phyloP scores from a whole-genome alignment of 306 rosid genomes.

The Casuarina cunninghamiana region DNA sequence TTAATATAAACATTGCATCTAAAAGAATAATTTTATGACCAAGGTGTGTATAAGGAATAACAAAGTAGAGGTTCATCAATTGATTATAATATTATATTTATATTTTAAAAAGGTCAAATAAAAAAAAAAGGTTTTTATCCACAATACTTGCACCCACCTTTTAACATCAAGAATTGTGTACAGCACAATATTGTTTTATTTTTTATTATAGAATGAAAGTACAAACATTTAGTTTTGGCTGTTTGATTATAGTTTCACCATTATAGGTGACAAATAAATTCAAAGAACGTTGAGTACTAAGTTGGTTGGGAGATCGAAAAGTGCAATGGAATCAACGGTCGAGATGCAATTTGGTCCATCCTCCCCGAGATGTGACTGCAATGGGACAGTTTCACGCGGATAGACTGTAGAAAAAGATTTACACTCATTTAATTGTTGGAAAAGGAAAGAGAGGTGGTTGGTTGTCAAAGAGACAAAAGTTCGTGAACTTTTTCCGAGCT shows the following conservation, averaged over 20 bases:
- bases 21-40: no score
- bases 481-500: slow-evolving; percentile 26
- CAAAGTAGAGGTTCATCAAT: no score
- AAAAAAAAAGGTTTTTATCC: no score
- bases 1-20: no score
- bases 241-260: slow-evolving; percentile 20
- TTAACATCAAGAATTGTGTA: no score
- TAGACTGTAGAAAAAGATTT: slow-evolving; percentile 34
- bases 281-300: slow-evolving; percentile 39
- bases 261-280: slow-evolving; percentile 35
- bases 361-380: slow-evolving; percentile 12
- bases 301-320: slow-evolving; percentile 21
- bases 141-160: no score
- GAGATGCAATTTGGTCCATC: slow-evolving; percentile 4
- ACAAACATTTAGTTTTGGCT: neutral
- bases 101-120: no score
- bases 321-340: neutral
- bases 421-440: slow-evolving; percentile 22
- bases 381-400: slow-evolving; percentile 6
- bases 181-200: no score
- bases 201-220: no score
- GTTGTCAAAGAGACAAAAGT: slow-evolving; percentile 46
- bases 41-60: no score
- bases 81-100: no score
- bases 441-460: slow-evolving; percentile 42